These are phyloP conservation scores for Iris macrosiphon DNA, from an alignment of 106 monocot species.

Conservation along the genomic window DNA sequence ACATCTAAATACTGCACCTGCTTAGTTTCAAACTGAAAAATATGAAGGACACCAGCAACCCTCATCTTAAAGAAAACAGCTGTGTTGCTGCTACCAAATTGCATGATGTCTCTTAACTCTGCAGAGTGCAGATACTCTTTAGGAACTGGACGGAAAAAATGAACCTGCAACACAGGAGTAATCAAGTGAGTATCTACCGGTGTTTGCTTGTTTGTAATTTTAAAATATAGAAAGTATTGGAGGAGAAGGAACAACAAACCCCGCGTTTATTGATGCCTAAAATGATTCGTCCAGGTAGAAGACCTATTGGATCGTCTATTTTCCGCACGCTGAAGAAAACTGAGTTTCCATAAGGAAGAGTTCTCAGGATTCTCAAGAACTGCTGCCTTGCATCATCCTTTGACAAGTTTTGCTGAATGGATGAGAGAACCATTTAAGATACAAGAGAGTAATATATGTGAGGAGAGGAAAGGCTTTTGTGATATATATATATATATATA, in stretches of 20 bases:
- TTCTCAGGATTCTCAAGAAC: slow-evolving; percentile 77
- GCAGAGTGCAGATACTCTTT: slow-evolving; percentile 99
- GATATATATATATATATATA: too few species aligned
- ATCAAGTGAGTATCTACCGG: not conserved
- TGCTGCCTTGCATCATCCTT: slow-evolving; percentile 99
- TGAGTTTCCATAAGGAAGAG: slow-evolving; percentile 94
- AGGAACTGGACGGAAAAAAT: slow-evolving; percentile 98
- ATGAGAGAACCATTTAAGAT: not conserved
- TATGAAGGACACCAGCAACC: slow-evolving; percentile 96
- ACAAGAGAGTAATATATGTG: too few species aligned
- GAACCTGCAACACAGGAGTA: slow-evolving; percentile 47
- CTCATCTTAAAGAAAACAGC: slow-evolving; percentile 99
- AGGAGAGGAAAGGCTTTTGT: too few species aligned
- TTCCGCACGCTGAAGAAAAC: slow-evolving; percentile 90
- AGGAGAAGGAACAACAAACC: slow-evolving; percentile 49
- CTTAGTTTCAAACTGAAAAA: slow-evolving; percentile 99
- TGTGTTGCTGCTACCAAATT: slow-evolving; percentile 97
- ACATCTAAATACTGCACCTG: slow-evolving; percentile 39
- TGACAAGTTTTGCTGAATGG: slow-evolving; percentile 70
- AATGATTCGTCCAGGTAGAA: slow-evolving; percentile 85
- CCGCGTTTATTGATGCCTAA: slow-evolving; percentile 98
- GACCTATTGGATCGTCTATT: slow-evolving; percentile 97
- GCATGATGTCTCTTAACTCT: slow-evolving; percentile 99
- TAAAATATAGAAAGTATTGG: not conserved
- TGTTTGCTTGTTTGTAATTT: not conserved